phyloP scores from a whole-genome alignment of 2,329 filamentous ascomycete species.

The Colletotrichum tropicale region DNA sequence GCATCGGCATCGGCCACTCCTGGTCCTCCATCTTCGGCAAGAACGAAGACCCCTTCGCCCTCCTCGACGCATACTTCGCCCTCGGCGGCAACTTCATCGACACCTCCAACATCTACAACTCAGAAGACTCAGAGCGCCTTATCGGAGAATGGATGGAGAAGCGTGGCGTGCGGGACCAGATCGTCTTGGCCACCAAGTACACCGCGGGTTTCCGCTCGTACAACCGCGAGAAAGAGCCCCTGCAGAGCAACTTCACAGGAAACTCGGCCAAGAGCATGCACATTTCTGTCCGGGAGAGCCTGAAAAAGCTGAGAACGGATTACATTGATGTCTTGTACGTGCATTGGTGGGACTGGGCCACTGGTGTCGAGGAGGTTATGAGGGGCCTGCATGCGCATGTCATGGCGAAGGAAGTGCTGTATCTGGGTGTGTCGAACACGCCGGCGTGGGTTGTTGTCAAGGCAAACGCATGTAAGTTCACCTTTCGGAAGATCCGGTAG shows the following conservation, averaged over 20 bases:
- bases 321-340: conserved; percentile 48
- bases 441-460: conserved; percentile 42
- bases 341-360: conserved; percentile 47
- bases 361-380: conserved; percentile 45
- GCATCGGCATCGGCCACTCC: conserved; percentile 26
- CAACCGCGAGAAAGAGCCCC: conserved; percentile 38
- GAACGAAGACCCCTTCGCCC: conserved; percentile 50
- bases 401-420: conserved; percentile 41
- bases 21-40: conserved; percentile 22
- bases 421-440: conserved; percentile 42
- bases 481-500: accelerated
- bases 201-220: conserved; percentile 48
- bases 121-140: conserved; percentile 60
- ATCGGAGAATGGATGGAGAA: conserved; percentile 61
- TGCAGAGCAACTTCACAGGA: conserved; percentile 43
- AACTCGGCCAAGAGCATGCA: conserved; percentile 46
- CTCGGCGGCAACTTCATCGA: conserved; percentile 72
- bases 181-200: conserved; percentile 63
- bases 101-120: conserved; percentile 62
- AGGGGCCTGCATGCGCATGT: conserved; percentile 43
- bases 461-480: conserved; percentile 33
- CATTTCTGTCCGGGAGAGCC: conserved; percentile 43
- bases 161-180: conserved; percentile 52
- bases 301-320: conserved; percentile 47
- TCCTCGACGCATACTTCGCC: conserved; percentile 61